Percentiles rank a stretch among this genome's conserved stretches.
phyloP scores from a whole-genome alignment of 2,329 filamentous ascomycete species.

The Talaromyces funiculosus region DNA sequence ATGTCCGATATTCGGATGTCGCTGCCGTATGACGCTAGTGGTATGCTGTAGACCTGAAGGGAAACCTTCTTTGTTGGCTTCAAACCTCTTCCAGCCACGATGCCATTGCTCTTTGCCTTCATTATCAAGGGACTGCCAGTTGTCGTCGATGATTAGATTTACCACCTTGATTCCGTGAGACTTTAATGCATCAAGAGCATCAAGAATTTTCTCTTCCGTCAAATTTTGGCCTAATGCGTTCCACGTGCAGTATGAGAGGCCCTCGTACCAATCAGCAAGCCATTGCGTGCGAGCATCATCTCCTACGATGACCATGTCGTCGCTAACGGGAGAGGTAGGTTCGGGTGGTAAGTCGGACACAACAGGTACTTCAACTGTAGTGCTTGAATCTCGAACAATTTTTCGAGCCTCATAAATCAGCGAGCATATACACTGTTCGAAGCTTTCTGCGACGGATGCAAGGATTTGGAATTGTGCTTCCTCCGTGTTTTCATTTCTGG shows the following conservation, averaged over 20 bases:
- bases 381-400: conserved; percentile 41
- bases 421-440: conserved; percentile 71
- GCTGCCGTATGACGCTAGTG: conserved; percentile 61
- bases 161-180: conserved; percentile 69
- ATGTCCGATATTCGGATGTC: conserved; percentile 68
- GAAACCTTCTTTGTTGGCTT: conserved; percentile 74
- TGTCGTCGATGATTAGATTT: conserved; percentile 92
- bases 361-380: conserved; percentile 14
- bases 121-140: conserved; percentile 76
- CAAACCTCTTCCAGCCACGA: conserved; percentile 70
- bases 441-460: conserved; percentile 63
- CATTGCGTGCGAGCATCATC: conserved; percentile 50
- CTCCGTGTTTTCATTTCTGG: conserved; percentile 62
- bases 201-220: conserved; percentile 71
- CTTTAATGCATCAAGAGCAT: conserved; percentile 66
- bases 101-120: conserved; percentile 49
- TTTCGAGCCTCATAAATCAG: conserved; percentile 83
- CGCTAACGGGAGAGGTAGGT: conserved; percentile 29
- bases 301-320: conserved; percentile 39
- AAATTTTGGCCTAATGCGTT: conserved; percentile 82
- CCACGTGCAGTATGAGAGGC: conserved; percentile 94
- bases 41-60: conserved; percentile 71
- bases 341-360: conserved; percentile 17
- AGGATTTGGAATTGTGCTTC: conserved; percentile 58
- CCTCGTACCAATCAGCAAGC: conserved; percentile 87